Evolutionary conservation across 2,329 filamentous ascomycete genomes (phyloP), one percentile per base, ranked within the genome.

Genomic region (Elsinoe necatrix): DNA sequence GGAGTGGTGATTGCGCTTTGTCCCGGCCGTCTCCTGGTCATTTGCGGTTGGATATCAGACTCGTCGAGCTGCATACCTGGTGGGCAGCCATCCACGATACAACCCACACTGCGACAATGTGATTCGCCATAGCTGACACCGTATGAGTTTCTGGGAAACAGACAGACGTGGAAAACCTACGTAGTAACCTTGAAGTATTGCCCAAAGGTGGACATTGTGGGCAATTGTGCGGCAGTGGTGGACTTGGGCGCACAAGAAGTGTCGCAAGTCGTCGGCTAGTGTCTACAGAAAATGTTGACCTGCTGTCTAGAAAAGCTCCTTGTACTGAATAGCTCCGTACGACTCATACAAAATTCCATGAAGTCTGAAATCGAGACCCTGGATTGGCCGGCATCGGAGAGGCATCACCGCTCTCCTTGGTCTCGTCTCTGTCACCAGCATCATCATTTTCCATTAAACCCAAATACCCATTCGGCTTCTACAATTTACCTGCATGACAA

Each of bases 31-130:
- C 92, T 82, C 62, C 92, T 85, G 61, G 86, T 95, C 82, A 97
- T 88, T 75, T 96, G 90, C 50, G 90, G 90, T 74, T 98, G 92
- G 69, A 97, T 95, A 68, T 95, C 89, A 39, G 59, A 59, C 73
- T 95, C 91, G 61, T 82, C 86, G 71, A 97, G 83, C 66, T 84
- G 77, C 79, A 97, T 85, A 66, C 89, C 88, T 12, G 93, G 91
- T 34, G 92, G 93, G 68, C 84, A 87, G 65, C 90, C 90, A 70
- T 97, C 92, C 73, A 97, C 85, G 67, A 97, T 96, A 76, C 89
- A 95, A 68, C 90, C 91, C 66, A 97, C 90, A 29, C 87, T 92
- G 67, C 85, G 86, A 77, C 92, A 95, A 75, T 96, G 92, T 57
- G 88, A 95, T 73, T 91, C 87, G 70, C 87, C 87, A 75, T 88